phyloP scores from a whole-genome alignment of 2,329 filamentous ascomycete genomes.

The Juglanconis oblonga region DNA sequence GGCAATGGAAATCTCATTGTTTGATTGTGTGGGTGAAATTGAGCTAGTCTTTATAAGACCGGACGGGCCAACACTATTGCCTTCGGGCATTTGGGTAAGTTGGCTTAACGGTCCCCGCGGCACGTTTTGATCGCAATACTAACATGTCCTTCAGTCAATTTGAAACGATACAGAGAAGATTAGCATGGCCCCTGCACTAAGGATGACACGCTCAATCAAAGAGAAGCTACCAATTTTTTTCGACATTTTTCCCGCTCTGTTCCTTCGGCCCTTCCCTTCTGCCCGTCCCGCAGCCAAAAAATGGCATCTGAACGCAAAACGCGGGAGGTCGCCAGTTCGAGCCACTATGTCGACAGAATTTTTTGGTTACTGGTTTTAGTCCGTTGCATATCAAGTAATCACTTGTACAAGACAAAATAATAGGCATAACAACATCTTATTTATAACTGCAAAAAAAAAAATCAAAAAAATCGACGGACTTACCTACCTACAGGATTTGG shows the following conservation, averaged over 20 bases:
- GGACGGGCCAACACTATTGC: neutral
- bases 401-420: neutral
- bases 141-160: neutral
- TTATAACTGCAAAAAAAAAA: neutral
- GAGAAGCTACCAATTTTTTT: slow-evolving; percentile 69
- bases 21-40: neutral
- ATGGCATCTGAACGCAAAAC: too few species aligned
- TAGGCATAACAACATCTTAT: neutral
- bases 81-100: neutral
- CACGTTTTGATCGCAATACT: neutral
- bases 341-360: too few species aligned
- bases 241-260: neutral
- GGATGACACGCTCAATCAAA: slow-evolving; percentile 75
- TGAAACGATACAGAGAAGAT: slow-evolving; percentile 15
- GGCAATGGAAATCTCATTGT: neutral
- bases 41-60: neutral
- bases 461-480: neutral
- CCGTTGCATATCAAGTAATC: too few species aligned
- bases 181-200: slow-evolving; percentile 84
- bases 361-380: neutral
- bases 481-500: too few species aligned
- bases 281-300: too few species aligned
- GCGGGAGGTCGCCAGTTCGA: too few species aligned
- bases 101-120: neutral
- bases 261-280: too few species aligned